Conservation (phyloP, 495 filamentous ascomycete species). For the Articulospora tetracladia region DNA sequence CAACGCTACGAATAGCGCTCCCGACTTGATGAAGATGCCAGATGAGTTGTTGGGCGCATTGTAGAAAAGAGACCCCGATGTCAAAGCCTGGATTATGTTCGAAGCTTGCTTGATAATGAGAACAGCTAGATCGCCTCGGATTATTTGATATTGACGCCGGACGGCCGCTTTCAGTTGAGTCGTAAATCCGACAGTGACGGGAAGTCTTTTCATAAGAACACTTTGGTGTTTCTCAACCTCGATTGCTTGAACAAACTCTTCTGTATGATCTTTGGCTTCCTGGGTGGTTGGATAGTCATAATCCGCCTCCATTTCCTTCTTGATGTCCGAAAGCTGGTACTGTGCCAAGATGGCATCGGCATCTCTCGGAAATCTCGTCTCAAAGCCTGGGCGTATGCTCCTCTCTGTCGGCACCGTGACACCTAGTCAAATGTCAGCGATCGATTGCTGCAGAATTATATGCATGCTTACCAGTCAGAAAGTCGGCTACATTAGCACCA, state of each 20-base stretch:
- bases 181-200: conserved; percentile 35
- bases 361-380: conserved; percentile 59
- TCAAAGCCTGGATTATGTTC: conserved; percentile 66
- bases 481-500: conserved; percentile 65
- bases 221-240: conserved; percentile 60
- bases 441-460: background rate
- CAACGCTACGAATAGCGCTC: conserved; percentile 52
- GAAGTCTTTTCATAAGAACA: conserved; percentile 59
- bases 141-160: conserved; percentile 51
- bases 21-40: conserved; percentile 46
- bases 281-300: conserved; percentile 45
- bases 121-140: conserved; percentile 55
- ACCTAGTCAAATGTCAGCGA: background rate
- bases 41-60: conserved; percentile 53
- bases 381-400: conserved; percentile 55
- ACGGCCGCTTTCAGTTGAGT: conserved; percentile 38
- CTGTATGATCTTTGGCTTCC: conserved; percentile 36
- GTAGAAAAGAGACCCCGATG: conserved; percentile 78
- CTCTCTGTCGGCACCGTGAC: conserved; percentile 61
- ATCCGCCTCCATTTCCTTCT: conserved; percentile 27
- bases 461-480: conserved; percentile 46
- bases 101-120: conserved; percentile 56
- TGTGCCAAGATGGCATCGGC: conserved; percentile 58
- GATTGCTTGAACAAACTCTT: conserved; percentile 61
- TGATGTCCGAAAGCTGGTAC: conserved; percentile 26